phyloP scores from a whole-genome alignment of 495 filamentous ascomycete species.

The Penicillium canescens region DNA sequence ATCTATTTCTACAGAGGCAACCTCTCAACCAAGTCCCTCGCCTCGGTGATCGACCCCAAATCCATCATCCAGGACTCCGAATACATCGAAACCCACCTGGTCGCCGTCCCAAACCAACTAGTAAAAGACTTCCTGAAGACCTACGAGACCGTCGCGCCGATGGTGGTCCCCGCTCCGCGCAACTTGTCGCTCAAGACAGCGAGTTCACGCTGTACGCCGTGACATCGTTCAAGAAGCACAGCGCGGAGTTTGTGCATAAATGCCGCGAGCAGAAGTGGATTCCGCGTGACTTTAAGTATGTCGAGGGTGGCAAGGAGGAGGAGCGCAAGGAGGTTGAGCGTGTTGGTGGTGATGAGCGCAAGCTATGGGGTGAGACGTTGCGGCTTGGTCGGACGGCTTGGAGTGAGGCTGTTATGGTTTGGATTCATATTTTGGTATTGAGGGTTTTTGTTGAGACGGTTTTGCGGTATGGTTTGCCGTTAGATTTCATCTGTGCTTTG shows the following conservation, averaged over 20 bases:
- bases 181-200: constrained; percentile 74
- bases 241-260: constrained; percentile 82
- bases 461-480: constrained; percentile 85
- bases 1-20: constrained; percentile 65
- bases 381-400: constrained; percentile 82
- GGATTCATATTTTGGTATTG: constrained; percentile 87
- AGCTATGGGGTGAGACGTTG: constrained; percentile 89
- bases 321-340: constrained; percentile 82
- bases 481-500: constrained; percentile 82
- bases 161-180: constrained; percentile 86
- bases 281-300: constrained; percentile 89
- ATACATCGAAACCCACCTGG: constrained; percentile 92
- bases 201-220: constrained; percentile 89
- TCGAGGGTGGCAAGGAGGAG: constrained; percentile 82
- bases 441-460: constrained; percentile 97
- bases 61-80: constrained; percentile 85
- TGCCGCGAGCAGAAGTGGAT: constrained; percentile 90
- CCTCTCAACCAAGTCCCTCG: constrained; percentile 88
- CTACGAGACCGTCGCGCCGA: constrained; percentile 83
- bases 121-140: constrained; percentile 83
- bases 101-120: constrained; percentile 76
- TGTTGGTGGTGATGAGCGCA: constrained; percentile 76
- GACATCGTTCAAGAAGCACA: constrained; percentile 89
- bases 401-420: constrained; percentile 92
- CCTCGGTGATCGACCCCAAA: constrained; percentile 77